Conservation (phyloP, 2,329 filamentous ascomycete species). For the Nothopassalora personata region DNA sequence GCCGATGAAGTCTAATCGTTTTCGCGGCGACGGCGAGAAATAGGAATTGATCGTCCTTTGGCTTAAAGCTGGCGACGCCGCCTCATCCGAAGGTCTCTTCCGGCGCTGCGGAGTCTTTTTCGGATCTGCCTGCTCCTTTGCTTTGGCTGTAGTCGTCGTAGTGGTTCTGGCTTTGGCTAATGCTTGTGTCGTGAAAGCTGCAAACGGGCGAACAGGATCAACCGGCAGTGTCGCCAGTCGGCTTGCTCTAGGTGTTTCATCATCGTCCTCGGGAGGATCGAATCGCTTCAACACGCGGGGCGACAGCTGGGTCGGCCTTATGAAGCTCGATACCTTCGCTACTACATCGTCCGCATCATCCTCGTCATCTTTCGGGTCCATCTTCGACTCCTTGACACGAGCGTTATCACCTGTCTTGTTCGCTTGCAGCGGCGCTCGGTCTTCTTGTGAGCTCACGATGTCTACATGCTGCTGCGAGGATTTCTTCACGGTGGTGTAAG, state of each 20-base stretch:
- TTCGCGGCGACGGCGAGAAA: constrained; percentile 26
- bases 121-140: constrained; percentile 2
- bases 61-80: constrained; percentile 22
- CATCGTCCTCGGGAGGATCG: constrained; percentile 9
- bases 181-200: neutral
- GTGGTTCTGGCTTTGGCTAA: neutral
- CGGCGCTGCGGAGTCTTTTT: constrained; percentile 24
- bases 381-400: constrained; percentile 1
- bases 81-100: constrained; percentile 26
- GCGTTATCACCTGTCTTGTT: constrained; percentile 8
- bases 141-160: neutral
- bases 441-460: constrained; percentile 4
- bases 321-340: constrained; percentile 5
- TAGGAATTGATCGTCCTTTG: constrained; percentile 25
- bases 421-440: constrained; percentile 9
- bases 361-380: neutral
- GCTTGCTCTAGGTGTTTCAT: constrained; percentile 12
- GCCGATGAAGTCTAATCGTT: constrained; percentile 23
- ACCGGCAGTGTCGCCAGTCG: neutral
- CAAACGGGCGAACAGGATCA: neutral
- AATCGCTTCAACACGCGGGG: neutral
- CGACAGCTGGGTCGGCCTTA: constrained; percentile 8
- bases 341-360: constrained; percentile 1
- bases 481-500: constrained; percentile 13
- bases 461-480: constrained; percentile 10